phyloP scores from a whole-genome alignment of 306 rosid species.

The Quercus rubra region DNA sequence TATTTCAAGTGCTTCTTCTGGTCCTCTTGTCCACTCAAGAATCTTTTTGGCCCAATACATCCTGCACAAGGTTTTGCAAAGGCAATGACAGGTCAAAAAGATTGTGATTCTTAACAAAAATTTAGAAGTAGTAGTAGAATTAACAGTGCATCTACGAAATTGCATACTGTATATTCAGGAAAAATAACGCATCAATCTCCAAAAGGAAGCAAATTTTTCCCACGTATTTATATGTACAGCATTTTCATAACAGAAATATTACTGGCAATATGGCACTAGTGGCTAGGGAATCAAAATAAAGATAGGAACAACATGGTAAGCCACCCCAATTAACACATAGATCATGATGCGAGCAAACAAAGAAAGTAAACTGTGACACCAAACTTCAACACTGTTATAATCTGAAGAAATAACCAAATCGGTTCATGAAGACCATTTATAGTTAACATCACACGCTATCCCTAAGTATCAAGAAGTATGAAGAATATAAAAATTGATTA shows the following conservation, averaged over 20 bases:
- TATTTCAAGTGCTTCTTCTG: conserved; percentile 93
- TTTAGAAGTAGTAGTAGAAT: neutral
- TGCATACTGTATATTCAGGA: neutral
- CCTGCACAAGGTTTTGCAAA: conserved; percentile 36
- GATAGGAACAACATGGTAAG: neutral
- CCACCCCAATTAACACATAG: neutral
- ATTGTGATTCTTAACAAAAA: neutral
- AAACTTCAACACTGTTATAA: neutral
- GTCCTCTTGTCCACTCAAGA: conserved; percentile 95
- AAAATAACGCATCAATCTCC: neutral
- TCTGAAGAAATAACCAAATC: neutral
- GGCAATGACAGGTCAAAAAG: neutral
- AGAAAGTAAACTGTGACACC: neutral
- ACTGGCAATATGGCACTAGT: neutral
- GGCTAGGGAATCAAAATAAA: neutral
- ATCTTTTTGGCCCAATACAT: conserved; percentile 99
- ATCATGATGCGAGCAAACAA: neutral
- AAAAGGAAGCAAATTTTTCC: neutral
- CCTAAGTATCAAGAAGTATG: neutral
- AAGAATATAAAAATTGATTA: neutral
- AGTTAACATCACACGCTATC: neutral
- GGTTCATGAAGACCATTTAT: neutral
- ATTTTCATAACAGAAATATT: neutral
- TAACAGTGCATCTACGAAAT: neutral
- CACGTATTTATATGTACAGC: neutral